Base-by-base conservation (phyloP, 352 stramenopile species). In the Phytophthora kernoviae region DNA sequence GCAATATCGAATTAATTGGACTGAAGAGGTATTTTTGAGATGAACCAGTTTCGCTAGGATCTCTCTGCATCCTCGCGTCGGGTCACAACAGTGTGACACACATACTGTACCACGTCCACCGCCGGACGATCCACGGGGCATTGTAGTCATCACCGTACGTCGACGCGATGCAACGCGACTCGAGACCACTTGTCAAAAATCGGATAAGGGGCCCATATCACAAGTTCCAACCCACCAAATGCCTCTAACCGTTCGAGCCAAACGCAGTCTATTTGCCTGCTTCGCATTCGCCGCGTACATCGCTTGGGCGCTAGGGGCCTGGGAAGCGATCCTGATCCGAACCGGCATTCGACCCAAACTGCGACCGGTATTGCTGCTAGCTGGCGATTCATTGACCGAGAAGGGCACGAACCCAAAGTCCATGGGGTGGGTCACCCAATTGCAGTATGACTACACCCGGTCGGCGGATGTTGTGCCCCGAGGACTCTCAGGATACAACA, bases 301-400 rank as follows among this genome's bases (percentile, higher is more conserved):
- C 50, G 55, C 55, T 34, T 70, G 62, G 62, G 60, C 62, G 12
- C 24, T 65, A 5, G 55, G 56, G 3, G 62, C 33, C 9, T 70
- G 62, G 62, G 50, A 62, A n/a, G 32, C 44, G 1, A 44, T 70
- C 17, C 55, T 65, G 26, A 41, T 65, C n/a, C 33, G 44, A n/a
- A 65, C 18, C 26, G 62, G 62, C 11, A 40, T 70, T 21, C 48
- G 55, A 9, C 62, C 62, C 21, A 59, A 61, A 21, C 51, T 70
- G 12, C 55, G 55, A 11, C 55, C 56, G 2, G 27, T 49, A 21
- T 14, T 73, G 45, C 43, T 73, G 20, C 43, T 76, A 4, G 50
- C 57, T 4, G 77, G 77, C 10, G 77, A 87, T 47, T 84, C 75
- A 22, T 61, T 84, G 18, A 87, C 77, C 0, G 53, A 87, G 52